Evolutionary conservation across 148 eudicot genomes (phyloP).

Genomic region (Polygonum maritimum): DNA sequence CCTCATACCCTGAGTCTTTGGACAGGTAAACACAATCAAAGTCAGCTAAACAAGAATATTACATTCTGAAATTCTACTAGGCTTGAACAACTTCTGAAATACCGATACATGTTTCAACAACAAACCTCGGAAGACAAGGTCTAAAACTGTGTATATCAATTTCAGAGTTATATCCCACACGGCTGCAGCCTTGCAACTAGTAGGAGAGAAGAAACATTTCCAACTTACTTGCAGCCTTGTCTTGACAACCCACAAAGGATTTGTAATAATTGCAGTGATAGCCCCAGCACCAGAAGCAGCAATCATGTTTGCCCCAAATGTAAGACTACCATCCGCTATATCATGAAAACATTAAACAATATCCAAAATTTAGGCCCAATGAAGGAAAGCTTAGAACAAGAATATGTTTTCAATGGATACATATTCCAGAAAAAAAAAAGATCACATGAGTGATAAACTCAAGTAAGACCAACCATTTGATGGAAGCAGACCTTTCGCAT

Average conservation of each 20-base stretch:
- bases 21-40: constrained; percentile 2
- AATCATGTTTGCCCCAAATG: constrained; percentile 75
- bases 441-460: background rate
- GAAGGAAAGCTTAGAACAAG: background rate
- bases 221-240: constrained; percentile 91
- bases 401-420: background rate
- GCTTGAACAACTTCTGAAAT: background rate
- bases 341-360: background rate
- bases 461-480: constrained; percentile 50
- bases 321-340: constrained; percentile 59
- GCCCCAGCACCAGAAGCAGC: constrained; percentile 98
- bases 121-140: background rate
- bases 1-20: constrained; percentile 91
- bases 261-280: constrained; percentile 64
- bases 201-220: background rate
- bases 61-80: background rate
- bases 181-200: background rate
- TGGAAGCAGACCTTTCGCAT: constrained; percentile 54
- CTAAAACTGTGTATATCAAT: background rate
- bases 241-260: constrained; percentile 99
- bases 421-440: background rate
- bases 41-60: background rate
- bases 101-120: background rate
- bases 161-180: background rate
- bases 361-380: background rate